A percentile compares a stretch with the other conserved stretches of the same genome.
phyloP scores from a whole-genome alignment of 805 yeast species.

The Sugiyamaella valdiviana region DNA sequence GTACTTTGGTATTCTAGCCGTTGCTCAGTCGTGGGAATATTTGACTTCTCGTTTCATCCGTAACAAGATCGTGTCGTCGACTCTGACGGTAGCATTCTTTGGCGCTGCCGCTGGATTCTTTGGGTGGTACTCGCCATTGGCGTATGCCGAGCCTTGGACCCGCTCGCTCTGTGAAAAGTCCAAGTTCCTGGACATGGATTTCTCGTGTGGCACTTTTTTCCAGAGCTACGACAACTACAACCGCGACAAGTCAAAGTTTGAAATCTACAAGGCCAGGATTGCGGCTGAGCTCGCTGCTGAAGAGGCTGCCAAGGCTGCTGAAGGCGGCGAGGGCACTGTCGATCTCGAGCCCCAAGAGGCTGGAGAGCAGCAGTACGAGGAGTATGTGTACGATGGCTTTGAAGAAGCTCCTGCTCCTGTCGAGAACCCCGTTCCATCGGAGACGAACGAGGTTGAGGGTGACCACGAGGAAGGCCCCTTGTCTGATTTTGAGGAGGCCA shows the following conservation, averaged over 20 bases:
- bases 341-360: background rate
- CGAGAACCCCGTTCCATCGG: conserved; percentile 11
- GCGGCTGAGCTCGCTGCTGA: background rate
- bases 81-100: conserved; percentile 44
- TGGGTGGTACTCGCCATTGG: conserved; percentile 59
- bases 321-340: background rate
- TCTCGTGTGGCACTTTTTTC: conserved; percentile 60
- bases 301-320: background rate
- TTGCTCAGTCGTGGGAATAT: conserved; percentile 51
- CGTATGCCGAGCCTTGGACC: conserved; percentile 80
- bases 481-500: conserved; percentile 4
- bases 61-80: conserved; percentile 42
- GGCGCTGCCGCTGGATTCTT: conserved; percentile 49
- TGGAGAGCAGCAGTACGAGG: conserved; percentile 1
- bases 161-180: conserved; percentile 55
- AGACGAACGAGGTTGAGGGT: conserved; percentile 8
- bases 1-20: conserved; percentile 74
- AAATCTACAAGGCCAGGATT: background rate
- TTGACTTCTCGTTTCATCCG: conserved; percentile 27
- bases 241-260: background rate
- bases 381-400: conserved; percentile 8
- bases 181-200: conserved; percentile 76
- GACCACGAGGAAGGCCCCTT: conserved; percentile 4
- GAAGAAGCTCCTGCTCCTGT: conserved; percentile 10
- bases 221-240: conserved; percentile 27